Evolutionary conservation across 1,139 yeast genomes (phyloP).

Genomic region (Sugiyamaella xylanicola): DNA sequence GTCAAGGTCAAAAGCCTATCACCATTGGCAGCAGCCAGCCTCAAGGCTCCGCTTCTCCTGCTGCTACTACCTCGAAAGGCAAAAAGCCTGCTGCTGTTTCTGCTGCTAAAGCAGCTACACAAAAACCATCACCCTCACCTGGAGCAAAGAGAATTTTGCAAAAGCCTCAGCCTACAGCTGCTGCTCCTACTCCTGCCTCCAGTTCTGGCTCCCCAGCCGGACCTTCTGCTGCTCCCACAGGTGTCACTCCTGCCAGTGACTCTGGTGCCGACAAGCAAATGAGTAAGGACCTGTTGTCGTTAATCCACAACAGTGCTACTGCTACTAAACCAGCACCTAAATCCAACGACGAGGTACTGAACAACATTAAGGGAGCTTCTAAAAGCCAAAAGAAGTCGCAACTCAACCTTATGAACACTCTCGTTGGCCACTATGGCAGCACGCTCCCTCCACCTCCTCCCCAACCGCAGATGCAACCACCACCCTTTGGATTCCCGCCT

Average conservation of each 20-base stretch:
- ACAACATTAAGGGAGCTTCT: constrained; percentile 47
- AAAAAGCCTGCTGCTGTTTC: constrained; percentile 9
- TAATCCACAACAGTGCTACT: constrained; percentile 42
- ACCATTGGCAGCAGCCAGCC: constrained; percentile 4
- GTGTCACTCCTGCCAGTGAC: constrained; percentile 14
- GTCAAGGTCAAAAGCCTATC: neutral
- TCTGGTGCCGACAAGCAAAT: constrained; percentile 28
- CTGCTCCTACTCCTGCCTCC: neutral
- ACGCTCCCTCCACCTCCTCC: constrained; percentile 36
- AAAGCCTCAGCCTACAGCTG: neutral
- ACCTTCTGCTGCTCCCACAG: constrained; percentile 15
- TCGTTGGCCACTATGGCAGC: constrained; percentile 36
- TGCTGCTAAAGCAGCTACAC: neutral
- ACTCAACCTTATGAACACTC: constrained; percentile 52
- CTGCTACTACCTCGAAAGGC: constrained; percentile 1
- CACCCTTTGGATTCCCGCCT: constrained; percentile 32
- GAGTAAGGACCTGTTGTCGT: constrained; percentile 46
- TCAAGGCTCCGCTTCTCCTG: too few relatives aligned
- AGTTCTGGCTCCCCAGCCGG: constrained; percentile 1
- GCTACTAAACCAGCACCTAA: constrained; percentile 25
- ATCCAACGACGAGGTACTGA: constrained; percentile 38
- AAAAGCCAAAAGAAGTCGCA: constrained; percentile 38
- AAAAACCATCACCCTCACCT: too few relatives aligned
- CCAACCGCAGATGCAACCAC: constrained; percentile 40
- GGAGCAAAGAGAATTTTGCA: too few relatives aligned